phyloP scores from a whole-genome alignment of 257 asterid genomes.

The Petunia axillaris region DNA sequence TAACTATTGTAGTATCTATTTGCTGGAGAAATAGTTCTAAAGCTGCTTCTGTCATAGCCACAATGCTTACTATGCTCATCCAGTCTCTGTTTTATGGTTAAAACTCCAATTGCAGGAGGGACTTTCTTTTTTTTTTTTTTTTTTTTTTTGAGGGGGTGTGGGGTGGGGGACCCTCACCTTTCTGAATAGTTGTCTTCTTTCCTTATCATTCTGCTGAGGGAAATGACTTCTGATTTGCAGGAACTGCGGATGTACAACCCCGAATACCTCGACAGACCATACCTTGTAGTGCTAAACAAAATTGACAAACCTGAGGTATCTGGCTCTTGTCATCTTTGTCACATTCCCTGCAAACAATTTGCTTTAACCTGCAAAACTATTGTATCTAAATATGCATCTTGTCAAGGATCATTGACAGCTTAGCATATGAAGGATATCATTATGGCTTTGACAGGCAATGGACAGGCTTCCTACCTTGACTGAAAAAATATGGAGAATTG shows the following conservation, averaged over 20 bases:
- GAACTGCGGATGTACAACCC: slow-evolving; percentile 98
- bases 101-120: background rate
- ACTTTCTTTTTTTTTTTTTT: background rate
- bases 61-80: background rate
- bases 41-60: background rate
- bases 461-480: slow-evolving; percentile 62
- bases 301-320: slow-evolving; percentile 84
- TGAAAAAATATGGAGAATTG: slow-evolving; percentile 68
- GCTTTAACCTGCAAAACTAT: background rate
- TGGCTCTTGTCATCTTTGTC: slow-evolving; percentile 15
- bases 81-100: background rate
- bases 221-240: slow-evolving; percentile 45
- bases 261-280: slow-evolving; percentile 87
- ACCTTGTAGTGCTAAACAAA: slow-evolving; percentile 86
- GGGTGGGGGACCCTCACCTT: background rate
- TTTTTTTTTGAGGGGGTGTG: background rate
- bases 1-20: background rate
- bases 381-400: background rate
- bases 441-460: slow-evolving; percentile 56
- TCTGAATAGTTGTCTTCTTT: slow-evolving; percentile 1
- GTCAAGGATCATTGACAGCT: background rate
- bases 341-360: slow-evolving; percentile 13
- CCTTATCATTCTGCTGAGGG: background rate
- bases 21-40: background rate
- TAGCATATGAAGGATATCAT: background rate